These are phyloP conservation scores for Venturia asperata DNA, from an alignment of 2,329 filamentous ascomycete genomes.

Conservation along the genomic window DNA sequence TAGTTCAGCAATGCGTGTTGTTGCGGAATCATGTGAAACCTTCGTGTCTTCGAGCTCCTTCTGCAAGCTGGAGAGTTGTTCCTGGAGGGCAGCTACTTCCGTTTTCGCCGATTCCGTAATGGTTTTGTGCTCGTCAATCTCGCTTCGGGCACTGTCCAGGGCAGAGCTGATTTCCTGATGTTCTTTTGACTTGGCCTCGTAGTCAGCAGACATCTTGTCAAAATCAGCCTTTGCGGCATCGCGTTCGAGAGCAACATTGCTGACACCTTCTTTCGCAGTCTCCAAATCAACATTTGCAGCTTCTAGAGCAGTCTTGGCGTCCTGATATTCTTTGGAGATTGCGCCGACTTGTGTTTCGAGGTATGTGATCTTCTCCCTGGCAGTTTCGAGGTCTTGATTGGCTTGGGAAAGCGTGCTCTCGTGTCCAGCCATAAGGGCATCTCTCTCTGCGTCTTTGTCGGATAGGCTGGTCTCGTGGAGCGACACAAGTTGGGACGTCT, in stretches of 20 bases:
- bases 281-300: conserved; percentile 16
- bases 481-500: conserved; percentile 3
- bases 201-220: conserved; percentile 2
- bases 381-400: neutral
- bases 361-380: neutral
- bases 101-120: neutral
- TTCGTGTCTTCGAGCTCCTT: conserved; percentile 8
- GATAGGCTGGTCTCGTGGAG: conserved; percentile 10
- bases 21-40: neutral
- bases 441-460: neutral
- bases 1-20: conserved; percentile 14
- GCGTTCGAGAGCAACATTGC: neutral
- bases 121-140: neutral
- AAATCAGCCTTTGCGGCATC: neutral
- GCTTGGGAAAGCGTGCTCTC: conserved; percentile 7
- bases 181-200: neutral
- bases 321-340: conserved; percentile 11
- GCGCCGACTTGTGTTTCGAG: conserved; percentile 8
- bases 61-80: conserved; percentile 8
- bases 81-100: neutral
- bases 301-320: conserved; percentile 7
- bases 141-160: neutral
- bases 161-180: conserved; percentile 6
- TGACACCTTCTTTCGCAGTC: conserved; percentile 2
- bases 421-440: conserved; percentile 2